These are phyloP conservation scores for Podila verticillata DNA, from an alignment of 192 early-diverging fungal species.

Conservation along the genomic window DNA sequence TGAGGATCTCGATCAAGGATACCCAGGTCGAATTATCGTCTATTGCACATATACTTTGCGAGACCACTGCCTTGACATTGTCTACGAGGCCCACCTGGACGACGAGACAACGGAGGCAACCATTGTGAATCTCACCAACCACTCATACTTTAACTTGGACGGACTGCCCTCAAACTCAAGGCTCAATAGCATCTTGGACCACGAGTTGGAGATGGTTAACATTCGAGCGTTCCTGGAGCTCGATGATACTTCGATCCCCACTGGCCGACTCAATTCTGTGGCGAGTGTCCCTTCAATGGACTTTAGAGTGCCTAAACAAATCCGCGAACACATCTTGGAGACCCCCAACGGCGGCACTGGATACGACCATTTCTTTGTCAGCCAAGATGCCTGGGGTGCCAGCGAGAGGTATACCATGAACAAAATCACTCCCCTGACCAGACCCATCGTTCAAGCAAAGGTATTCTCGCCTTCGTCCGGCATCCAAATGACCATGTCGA, in stretches of 20 bases:
- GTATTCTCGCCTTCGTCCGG: constrained; percentile 68
- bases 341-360: constrained; percentile 67
- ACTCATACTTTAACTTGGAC: constrained; percentile 90
- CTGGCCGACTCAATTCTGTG: constrained; percentile 66
- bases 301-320: constrained; percentile 60
- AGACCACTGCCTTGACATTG: constrained; percentile 62
- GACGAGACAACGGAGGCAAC: constrained; percentile 56
- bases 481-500: constrained; percentile 68
- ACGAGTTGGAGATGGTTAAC: constrained; percentile 59
- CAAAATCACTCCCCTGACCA: constrained; percentile 19
- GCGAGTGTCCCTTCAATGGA: constrained; percentile 58
- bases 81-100: constrained; percentile 55
- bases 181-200: constrained; percentile 58
- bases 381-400: constrained; percentile 37
- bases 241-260: constrained; percentile 72
- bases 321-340: constrained; percentile 62
- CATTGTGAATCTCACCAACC: constrained; percentile 83
- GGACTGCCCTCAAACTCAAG: constrained; percentile 62
- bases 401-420: constrained; percentile 14
- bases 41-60: constrained; percentile 68
- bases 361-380: constrained; percentile 86
- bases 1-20: constrained; percentile 80
- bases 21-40: constrained; percentile 74
- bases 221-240: constrained; percentile 63
- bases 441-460: constrained; percentile 50